Conservation (phyloP, 257 asterid species). For the Nicotiana tomentosiformis region DNA sequence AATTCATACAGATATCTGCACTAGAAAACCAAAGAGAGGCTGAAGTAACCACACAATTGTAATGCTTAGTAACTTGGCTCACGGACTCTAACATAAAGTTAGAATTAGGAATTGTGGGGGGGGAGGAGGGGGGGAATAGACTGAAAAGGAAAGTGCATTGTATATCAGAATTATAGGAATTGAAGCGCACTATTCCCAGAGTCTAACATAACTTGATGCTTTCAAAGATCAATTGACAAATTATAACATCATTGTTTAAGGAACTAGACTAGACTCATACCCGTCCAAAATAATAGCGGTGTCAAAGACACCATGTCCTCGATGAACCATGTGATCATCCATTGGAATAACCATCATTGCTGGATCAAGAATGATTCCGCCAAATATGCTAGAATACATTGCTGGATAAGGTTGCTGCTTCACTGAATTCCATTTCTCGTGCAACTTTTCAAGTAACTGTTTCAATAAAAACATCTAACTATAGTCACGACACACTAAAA, state of each 20-base stretch:
- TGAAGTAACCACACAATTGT: not conserved
- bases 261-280: slow-evolving; percentile 25
- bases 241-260: not conserved
- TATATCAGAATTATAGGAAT: fast-evolving
- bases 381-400: slow-evolving; percentile 78
- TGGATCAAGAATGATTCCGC: slow-evolving; percentile 83
- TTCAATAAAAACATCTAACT: not conserved
- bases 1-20: slow-evolving; percentile 64
- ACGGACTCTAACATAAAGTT: not conserved
- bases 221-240: not conserved
- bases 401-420: slow-evolving; percentile 74
- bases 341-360: slow-evolving; percentile 87
- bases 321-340: slow-evolving; percentile 95
- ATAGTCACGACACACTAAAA: not conserved
- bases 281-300: slow-evolving; percentile 65
- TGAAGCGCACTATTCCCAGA: not conserved
- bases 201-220: not conserved
- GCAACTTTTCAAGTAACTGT: slow-evolving; percentile 67
- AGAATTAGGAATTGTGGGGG: too few relatives aligned
- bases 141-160: not conserved
- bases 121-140: not conserved
- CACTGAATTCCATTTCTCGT: slow-evolving; percentile 55
- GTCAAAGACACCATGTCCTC: slow-evolving; percentile 96
- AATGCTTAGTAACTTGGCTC: not conserved
- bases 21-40: not conserved